Evolutionary conservation across 176 grass and related monocot species (phyloP).

Genomic region (Secale cereale): DNA sequence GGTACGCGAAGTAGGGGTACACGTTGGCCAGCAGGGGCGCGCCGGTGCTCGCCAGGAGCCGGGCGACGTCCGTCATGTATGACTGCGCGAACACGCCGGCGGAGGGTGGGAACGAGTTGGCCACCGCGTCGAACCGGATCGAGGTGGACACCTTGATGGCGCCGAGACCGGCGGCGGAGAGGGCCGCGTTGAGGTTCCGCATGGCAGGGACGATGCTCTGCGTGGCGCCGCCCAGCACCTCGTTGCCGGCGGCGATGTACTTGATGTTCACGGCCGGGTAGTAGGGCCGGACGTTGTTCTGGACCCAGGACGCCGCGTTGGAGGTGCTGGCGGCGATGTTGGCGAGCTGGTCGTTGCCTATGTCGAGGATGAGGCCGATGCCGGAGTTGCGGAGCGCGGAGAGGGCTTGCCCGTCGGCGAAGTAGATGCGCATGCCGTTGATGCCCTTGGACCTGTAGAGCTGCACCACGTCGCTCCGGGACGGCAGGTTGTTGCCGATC

Average conservation of each 20-base stretch:
- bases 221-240: slow-evolving; percentile 29
- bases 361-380: slow-evolving; percentile 45
- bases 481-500: slow-evolving; percentile 55
- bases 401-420: slow-evolving; percentile 29
- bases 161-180: slow-evolving; percentile 2
- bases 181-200: slow-evolving; percentile 39
- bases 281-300: slow-evolving; percentile 45
- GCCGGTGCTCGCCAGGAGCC: slow-evolving; percentile 29
- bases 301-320: slow-evolving; percentile 43
- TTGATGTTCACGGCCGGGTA: slow-evolving; percentile 38
- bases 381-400: slow-evolving; percentile 31
- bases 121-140: slow-evolving; percentile 27
- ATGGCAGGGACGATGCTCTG: slow-evolving; percentile 63
- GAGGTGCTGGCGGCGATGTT: background rate
- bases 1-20: slow-evolving; percentile 67
- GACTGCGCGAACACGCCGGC: slow-evolving; percentile 29
- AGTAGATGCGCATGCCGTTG: slow-evolving; percentile 58
- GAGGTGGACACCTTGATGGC: slow-evolving; percentile 64
- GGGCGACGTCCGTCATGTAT: slow-evolving; percentile 24
- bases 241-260: slow-evolving; percentile 79
- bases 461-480: slow-evolving; percentile 33
- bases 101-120: slow-evolving; percentile 56
- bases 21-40: slow-evolving; percentile 62
- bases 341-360: background rate
- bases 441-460: slow-evolving; percentile 65